phyloP scores from a whole-genome alignment of 371 early-diverging fungal species.

The Circinella umbellata region DNA sequence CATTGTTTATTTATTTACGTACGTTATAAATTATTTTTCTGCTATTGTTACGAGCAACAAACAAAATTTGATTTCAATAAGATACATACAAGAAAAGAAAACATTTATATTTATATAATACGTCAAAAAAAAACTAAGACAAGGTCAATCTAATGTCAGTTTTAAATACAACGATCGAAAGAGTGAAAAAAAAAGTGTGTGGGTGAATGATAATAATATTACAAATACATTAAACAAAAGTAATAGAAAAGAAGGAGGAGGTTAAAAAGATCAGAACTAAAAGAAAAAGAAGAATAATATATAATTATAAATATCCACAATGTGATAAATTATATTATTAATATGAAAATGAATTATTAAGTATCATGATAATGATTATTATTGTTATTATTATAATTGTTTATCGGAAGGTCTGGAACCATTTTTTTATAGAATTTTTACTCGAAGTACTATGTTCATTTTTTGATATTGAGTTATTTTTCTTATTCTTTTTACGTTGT shows the following conservation, averaged over 20 bases:
- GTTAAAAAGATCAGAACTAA: not conserved
- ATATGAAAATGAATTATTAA: too few relatives aligned
- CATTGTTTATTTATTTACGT: too few relatives aligned
- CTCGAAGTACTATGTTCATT: not conserved
- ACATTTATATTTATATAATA: not conserved
- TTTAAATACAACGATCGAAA: conserved; percentile 4
- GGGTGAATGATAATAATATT: not conserved
- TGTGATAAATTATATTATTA: not conserved
- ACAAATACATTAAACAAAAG: too few relatives aligned
- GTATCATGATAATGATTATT: not conserved
- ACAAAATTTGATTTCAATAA: too few relatives aligned
- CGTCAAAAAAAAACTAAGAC: not conserved
- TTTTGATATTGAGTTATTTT: not conserved
- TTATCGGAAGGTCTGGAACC: conserved; percentile 5
- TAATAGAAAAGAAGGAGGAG: not conserved
- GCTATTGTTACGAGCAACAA: too few relatives aligned
- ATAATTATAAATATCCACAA: not conserved
- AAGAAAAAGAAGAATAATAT: too few relatives aligned
- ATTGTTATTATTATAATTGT: not conserved
- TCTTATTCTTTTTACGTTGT: conserved; percentile 11
- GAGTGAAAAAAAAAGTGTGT: not conserved
- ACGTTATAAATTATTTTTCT: too few relatives aligned
- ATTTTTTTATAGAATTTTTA: not conserved
- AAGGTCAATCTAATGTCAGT: not conserved
- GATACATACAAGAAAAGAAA: not conserved